Conservation (phyloP, 306 rosid species). For the Casuarina cunninghamiana region DNA sequence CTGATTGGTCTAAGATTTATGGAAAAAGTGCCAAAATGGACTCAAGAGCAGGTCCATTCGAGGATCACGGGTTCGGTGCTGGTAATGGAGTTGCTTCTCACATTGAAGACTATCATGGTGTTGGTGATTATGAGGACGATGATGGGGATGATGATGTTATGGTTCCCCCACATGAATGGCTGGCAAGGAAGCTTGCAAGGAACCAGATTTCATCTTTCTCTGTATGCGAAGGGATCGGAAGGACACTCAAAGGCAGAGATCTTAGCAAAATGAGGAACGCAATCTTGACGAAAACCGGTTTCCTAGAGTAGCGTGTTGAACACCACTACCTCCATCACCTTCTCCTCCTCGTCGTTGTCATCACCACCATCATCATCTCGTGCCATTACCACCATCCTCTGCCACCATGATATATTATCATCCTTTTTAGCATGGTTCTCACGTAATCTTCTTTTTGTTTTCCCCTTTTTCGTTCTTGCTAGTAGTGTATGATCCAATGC, state of each 20-base stretch:
- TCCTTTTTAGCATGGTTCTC: constrained; percentile 20
- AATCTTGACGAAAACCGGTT: constrained; percentile 85
- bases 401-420: constrained; percentile 5
- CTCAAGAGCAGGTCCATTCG: constrained; percentile 18
- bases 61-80: neutral
- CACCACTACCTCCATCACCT: constrained; percentile 5
- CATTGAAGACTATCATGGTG: constrained; percentile 11
- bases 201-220: constrained; percentile 89
- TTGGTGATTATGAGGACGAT: constrained; percentile 22
- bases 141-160: constrained; percentile 49
- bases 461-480: neutral
- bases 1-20: constrained; percentile 90
- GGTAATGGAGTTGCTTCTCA: constrained; percentile 17
- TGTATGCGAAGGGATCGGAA: constrained; percentile 88
- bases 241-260: constrained; percentile 95
- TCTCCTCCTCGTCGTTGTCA: neutral
- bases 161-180: constrained; percentile 97
- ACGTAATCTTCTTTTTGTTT: constrained; percentile 23
- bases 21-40: constrained; percentile 45
- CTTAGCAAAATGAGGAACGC: constrained; percentile 88
- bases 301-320: constrained; percentile 58
- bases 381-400: constrained; percentile 15
- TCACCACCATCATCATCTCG: constrained; percentile 24
- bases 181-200: constrained; percentile 85
- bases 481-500: constrained; percentile 4